Percentiles rank a stretch among this genome's conserved stretches.
Evolutionary conservation across 371 early-diverging fungal species (phyloP).

Genomic region (Pancytospora epiphaga): DNA sequence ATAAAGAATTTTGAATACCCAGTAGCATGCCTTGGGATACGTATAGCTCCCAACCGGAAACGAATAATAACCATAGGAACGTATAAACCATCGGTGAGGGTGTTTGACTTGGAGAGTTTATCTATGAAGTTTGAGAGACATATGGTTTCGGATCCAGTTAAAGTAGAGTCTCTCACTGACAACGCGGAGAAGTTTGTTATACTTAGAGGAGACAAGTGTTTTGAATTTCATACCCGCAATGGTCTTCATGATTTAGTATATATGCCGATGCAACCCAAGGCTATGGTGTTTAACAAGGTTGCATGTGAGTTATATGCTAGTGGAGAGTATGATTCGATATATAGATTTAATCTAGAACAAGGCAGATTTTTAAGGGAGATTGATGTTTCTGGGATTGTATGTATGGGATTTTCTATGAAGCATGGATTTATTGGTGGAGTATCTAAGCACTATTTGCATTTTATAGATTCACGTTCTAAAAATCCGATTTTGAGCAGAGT

Average conservation of each 20-base stretch:
- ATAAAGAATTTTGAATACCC: conserved; percentile 2
- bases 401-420: conserved; percentile 69
- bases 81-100: conserved; percentile 90
- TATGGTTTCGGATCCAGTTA: conserved; percentile 73
- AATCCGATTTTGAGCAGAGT: conserved; percentile 57
- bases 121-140: conserved; percentile 92
- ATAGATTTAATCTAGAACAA: conserved; percentile 79
- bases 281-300: conserved; percentile 68
- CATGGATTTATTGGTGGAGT: conserved; percentile 81
- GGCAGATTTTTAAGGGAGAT: conserved; percentile 73
- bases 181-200: conserved; percentile 90
- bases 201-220: conserved; percentile 76
- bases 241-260: conserved; percentile 85
- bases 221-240: conserved; percentile 88
- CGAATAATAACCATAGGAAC: conserved; percentile 66
- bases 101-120: conserved; percentile 78
- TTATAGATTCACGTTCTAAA: conserved; percentile 49
- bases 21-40: conserved; percentile 7
- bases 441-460: conserved; percentile 67
- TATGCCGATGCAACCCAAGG: conserved; percentile 66
- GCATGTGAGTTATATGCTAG: conserved; percentile 76
- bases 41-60: not conserved
- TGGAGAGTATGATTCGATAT: conserved; percentile 72
- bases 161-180: conserved; percentile 68
- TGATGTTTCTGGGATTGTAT: conserved; percentile 61